phyloP scores from a whole-genome alignment of 1,284 basidiomycete genomes.

The Melampsora abietis-canadensis region DNA sequence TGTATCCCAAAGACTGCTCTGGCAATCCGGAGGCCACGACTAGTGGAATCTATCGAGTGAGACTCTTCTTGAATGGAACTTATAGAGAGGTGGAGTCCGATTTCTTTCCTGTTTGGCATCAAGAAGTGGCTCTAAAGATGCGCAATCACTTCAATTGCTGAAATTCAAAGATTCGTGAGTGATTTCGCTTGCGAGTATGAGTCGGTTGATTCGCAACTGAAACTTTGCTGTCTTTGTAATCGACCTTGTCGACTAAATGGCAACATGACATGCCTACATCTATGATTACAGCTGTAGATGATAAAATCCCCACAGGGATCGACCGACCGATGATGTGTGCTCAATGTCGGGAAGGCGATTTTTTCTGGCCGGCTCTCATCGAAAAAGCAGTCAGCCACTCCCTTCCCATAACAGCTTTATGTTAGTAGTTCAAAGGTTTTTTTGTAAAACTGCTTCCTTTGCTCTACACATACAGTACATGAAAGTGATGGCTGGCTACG shows the following conservation, averaged over 20 bases:
- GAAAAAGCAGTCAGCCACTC: conserved; percentile 32
- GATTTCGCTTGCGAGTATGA: too few species aligned
- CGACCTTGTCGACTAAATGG: too few species aligned
- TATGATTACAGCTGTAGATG: conserved; percentile 26
- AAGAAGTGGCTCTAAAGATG: too few species aligned
- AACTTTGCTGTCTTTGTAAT: background rate
- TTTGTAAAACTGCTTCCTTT: background rate
- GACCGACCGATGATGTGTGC: conserved; percentile 20
- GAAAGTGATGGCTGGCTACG: conserved; percentile 41
- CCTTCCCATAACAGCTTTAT: background rate
- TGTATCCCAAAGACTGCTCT: conserved; percentile 23
- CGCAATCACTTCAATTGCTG: too few species aligned
- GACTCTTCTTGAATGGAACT: conserved; percentile 33
- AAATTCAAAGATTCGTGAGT: conserved; percentile 18
- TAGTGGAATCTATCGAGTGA: conserved; percentile 34
- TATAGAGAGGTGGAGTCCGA: conserved; percentile 12
- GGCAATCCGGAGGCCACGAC: conserved; percentile 10
- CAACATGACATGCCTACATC: too few species aligned
- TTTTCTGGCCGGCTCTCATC: conserved; percentile 32
- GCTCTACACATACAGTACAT: conserved; percentile 20
- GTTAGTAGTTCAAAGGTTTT: background rate
- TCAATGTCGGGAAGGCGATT: conserved; percentile 20
- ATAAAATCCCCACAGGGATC: conserved; percentile 17
- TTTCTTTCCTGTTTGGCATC: too few species aligned
- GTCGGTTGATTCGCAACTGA: background rate